Conservation (phyloP, 257 asterid genomes). For the Gentiana straminea region DNA sequence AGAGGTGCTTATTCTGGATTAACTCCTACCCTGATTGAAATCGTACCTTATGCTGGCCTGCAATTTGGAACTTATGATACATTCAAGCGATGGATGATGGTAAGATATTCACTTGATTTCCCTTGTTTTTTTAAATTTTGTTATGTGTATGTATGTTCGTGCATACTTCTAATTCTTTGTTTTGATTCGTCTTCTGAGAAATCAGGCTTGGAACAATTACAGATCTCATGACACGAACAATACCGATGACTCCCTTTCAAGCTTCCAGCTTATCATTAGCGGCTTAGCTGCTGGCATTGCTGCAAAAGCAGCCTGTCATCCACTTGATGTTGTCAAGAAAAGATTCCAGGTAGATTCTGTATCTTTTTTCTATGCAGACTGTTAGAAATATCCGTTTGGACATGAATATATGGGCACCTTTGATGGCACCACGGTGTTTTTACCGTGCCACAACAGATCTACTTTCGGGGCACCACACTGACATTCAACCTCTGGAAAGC, state of each 20-base stretch:
- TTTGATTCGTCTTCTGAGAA: conserved; percentile 1
- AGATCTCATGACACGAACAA: conserved; percentile 25
- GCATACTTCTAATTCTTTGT: background rate
- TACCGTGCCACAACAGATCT: too few relatives aligned
- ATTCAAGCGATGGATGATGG: conserved; percentile 85
- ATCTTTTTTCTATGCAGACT: background rate
- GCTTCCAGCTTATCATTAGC: conserved; percentile 73
- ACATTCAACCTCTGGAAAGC: too few relatives aligned
- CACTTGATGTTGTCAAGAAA: conserved; percentile 94
- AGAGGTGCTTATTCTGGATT: conserved; percentile 84
- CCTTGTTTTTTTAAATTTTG: background rate
- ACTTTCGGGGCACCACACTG: too few relatives aligned
- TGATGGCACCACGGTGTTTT: too few relatives aligned
- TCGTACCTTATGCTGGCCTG: conserved; percentile 86
- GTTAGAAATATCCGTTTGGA: too few relatives aligned
- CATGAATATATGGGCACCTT: too few relatives aligned
- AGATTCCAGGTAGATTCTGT: conserved; percentile 73
- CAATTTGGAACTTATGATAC: conserved; percentile 95
- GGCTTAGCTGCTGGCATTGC: conserved; percentile 87
- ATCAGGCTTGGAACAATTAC: conserved; percentile 58
- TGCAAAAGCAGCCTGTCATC: conserved; percentile 91
- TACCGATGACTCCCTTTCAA: conserved; percentile 36
- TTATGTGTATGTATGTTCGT: background rate
- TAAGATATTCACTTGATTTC: conserved; percentile 12
- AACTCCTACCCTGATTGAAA: conserved; percentile 79